Evolutionary conservation across 2,329 filamentous ascomycete genomes (phyloP).

Genomic region (Colletotrichum camelliae): DNA sequence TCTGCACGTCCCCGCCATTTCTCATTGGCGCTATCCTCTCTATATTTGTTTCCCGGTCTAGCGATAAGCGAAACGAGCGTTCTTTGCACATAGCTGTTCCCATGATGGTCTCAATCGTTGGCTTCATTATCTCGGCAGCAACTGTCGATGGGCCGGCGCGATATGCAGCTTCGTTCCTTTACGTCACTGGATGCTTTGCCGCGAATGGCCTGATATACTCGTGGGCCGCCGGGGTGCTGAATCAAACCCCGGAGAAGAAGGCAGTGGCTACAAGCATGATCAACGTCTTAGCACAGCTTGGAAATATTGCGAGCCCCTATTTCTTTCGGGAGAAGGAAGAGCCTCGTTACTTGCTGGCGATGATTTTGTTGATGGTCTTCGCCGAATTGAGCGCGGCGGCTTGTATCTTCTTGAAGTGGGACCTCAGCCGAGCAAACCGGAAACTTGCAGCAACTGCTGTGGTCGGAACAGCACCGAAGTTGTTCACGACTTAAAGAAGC

Average conservation of each 20-base stretch:
- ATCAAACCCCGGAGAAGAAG: conserved; percentile 41
- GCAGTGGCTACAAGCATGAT: conserved; percentile 37
- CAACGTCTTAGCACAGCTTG: conserved; percentile 39
- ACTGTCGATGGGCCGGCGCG: conserved; percentile 58
- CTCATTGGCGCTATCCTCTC: conserved; percentile 59
- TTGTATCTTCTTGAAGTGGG: background rate
- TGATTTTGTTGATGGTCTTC: conserved; percentile 27
- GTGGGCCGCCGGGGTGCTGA: conserved; percentile 36
- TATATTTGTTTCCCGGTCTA: conserved; percentile 64
- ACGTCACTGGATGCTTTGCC: conserved; percentile 34
- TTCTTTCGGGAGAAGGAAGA: conserved; percentile 35
- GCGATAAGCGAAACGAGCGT: conserved; percentile 65
- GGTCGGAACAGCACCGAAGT: background rate
- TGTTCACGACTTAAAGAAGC: background rate
- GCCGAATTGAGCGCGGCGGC: background rate
- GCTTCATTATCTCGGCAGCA: conserved; percentile 64
- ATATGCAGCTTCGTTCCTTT: conserved; percentile 54
- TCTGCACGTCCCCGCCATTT: conserved; percentile 63
- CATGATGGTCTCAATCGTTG: conserved; percentile 55
- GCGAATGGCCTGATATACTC: conserved; percentile 37
- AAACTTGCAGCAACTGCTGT: background rate
- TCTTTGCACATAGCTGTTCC: conserved; percentile 64
- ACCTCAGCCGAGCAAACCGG: background rate
- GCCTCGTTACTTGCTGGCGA: conserved; percentile 32
- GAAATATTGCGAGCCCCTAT: conserved; percentile 43